Evolutionary conservation across 768 basidiomycete genomes (phyloP).

Genomic region (Termitomyces sp.): DNA sequence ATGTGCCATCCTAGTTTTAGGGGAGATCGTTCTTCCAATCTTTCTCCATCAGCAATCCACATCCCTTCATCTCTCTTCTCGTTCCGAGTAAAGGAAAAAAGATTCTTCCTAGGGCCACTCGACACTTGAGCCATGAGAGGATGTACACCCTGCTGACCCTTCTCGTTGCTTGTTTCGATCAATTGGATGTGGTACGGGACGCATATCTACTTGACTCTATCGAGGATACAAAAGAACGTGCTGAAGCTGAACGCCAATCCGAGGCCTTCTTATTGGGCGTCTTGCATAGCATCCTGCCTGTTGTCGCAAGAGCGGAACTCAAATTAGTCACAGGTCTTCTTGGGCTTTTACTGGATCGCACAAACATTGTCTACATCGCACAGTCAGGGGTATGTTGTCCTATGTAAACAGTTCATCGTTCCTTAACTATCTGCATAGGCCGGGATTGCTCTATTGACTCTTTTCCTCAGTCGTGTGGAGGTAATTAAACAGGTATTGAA

Average conservation of each 20-base stretch:
- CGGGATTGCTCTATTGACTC: constrained; percentile 83
- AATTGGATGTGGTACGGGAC: constrained; percentile 84
- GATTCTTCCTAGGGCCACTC: constrained; percentile 81
- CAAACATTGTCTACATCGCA: constrained; percentile 65
- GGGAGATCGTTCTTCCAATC: background rate
- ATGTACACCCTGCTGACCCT: constrained; percentile 87
- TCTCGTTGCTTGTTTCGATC: constrained; percentile 89
- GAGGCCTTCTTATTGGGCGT: constrained; percentile 84
- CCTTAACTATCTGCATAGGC: constrained; percentile 46
- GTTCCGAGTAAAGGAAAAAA: constrained; percentile 89
- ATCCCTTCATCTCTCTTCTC: constrained; percentile 93
- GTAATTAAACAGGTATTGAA: constrained; percentile 73
- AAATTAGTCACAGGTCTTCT: constrained; percentile 83
- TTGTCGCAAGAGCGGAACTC: constrained; percentile 74
- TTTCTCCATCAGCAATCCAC: constrained; percentile 65
- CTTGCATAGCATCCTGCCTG: constrained; percentile 79
- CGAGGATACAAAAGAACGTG: constrained; percentile 54
- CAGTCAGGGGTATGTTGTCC: constrained; percentile 65
- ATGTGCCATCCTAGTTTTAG: constrained; percentile 9
- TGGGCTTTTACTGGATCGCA: constrained; percentile 75
- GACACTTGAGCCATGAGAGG: constrained; percentile 72
- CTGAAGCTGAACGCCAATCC: constrained; percentile 82
- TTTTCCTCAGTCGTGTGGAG: constrained; percentile 91
- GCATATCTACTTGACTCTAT: constrained; percentile 66
- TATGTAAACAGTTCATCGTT: background rate